Conservation (phyloP, 169 alveolate genomes). For the Cryptosporidium felis region DNA sequence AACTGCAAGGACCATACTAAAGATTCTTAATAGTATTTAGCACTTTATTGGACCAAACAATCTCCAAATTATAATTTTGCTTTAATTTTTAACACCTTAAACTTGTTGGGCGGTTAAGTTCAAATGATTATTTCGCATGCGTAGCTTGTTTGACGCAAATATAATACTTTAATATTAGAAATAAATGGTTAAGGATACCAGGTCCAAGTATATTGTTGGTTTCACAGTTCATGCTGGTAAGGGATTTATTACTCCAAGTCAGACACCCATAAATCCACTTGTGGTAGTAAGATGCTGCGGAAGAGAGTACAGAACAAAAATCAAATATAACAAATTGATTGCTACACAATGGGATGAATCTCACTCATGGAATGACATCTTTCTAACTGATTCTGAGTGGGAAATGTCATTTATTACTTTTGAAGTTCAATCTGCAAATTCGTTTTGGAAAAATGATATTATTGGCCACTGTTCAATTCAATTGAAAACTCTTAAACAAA, state of each 20-base stretch:
- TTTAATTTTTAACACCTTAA: neutral
- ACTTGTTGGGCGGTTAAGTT: constrained; percentile 50
- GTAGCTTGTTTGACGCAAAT: neutral
- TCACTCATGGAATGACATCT: constrained; percentile 85
- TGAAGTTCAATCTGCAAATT: constrained; percentile 90
- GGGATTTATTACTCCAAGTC: constrained; percentile 77
- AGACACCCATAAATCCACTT: constrained; percentile 81
- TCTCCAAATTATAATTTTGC: neutral
- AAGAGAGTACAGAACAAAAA: constrained; percentile 83
- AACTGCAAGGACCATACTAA: constrained; percentile 23
- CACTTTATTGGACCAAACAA: neutral
- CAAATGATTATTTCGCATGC: constrained; percentile 41
- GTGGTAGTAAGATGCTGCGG: constrained; percentile 91
- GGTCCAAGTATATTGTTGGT: constrained; percentile 76
- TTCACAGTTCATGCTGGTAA: constrained; percentile 86
- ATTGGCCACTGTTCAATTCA: constrained; percentile 86
- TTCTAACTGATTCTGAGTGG: constrained; percentile 86
- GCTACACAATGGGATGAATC: constrained; percentile 91
- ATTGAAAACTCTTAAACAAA: constrained; percentile 82
- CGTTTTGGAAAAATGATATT: constrained; percentile 89
- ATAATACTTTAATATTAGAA: neutral
- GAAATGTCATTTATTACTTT: constrained; percentile 86
- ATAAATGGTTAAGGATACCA: constrained; percentile 7
- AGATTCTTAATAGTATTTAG: constrained; percentile 1
- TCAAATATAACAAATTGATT: constrained; percentile 83